Percentiles rank a stretch among this genome's conserved stretches.
Evolutionary conservation across 1,139 yeast genomes (phyloP).

Genomic region (Saccharomyces hybrid): DNA sequence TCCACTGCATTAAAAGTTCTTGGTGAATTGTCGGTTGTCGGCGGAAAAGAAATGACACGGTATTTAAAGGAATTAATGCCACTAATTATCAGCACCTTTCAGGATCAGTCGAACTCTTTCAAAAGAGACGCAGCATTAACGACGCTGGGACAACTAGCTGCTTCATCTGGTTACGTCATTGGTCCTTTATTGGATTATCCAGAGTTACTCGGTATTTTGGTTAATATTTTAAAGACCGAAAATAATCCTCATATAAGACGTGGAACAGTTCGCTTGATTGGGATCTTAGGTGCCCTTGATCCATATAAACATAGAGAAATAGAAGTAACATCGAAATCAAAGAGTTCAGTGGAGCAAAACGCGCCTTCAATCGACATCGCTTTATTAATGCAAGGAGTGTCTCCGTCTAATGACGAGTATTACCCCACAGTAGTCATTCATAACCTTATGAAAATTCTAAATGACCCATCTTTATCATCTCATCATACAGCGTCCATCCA

Average conservation of each 20-base stretch:
- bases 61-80: constrained; percentile 80
- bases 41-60: constrained; percentile 74
- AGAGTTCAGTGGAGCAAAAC: constrained; percentile 65
- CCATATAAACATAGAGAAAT: constrained; percentile 93
- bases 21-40: constrained; percentile 83
- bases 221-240: constrained; percentile 74
- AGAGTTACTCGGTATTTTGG: constrained; percentile 71
- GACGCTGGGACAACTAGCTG: constrained; percentile 80
- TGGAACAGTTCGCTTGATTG: constrained; percentile 81
- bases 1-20: constrained; percentile 81
- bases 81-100: constrained; percentile 73
- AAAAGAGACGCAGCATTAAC: constrained; percentile 86
- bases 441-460: constrained; percentile 70
- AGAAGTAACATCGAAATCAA: constrained; percentile 58
- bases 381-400: constrained; percentile 83
- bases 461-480: constrained; percentile 74
- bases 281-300: constrained; percentile 92
- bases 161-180: constrained; percentile 90
- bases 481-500: constrained; percentile 89
- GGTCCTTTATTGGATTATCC: constrained; percentile 91
- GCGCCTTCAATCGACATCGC: constrained; percentile 89
- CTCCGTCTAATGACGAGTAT: constrained; percentile 89
- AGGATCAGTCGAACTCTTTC: constrained; percentile 79
- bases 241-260: constrained; percentile 65
- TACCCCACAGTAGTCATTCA: constrained; percentile 92